Conservation (phyloP, 2,329 filamentous ascomycete genomes). For the Colletotrichum scovillei region DNA sequence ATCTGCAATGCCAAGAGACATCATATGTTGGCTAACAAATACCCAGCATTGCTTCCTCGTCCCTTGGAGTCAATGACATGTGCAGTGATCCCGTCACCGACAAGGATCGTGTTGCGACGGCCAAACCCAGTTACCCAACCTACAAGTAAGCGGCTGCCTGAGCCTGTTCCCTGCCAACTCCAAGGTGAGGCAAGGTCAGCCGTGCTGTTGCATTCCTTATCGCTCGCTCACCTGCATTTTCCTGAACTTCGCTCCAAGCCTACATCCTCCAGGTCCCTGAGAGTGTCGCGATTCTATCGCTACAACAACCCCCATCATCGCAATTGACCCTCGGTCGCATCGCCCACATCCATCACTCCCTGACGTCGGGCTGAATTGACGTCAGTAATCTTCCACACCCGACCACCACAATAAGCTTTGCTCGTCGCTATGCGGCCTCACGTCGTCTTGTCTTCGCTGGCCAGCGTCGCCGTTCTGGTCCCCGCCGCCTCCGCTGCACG, state of each 20-base stretch:
- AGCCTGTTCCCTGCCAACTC: conserved; percentile 13
- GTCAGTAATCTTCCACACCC: neutral
- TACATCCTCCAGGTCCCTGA: neutral
- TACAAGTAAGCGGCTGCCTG: conserved; percentile 13
- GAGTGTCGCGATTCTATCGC: conserved; percentile 17
- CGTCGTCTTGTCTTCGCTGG: conserved; percentile 8
- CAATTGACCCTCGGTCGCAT: neutral
- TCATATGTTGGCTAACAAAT: neutral
- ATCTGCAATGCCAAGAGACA: neutral
- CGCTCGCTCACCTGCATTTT: conserved; percentile 26
- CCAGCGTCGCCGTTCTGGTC: conserved; percentile 36
- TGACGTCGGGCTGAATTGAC: neutral
- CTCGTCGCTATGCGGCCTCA: conserved; percentile 27
- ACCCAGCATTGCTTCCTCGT: neutral
- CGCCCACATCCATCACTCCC: neutral
- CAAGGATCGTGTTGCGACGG: neutral
- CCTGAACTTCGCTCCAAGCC: neutral
- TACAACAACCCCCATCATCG: conserved; percentile 22
- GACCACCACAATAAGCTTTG: neutral
- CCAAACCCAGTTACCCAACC: neutral
- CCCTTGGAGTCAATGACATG: neutral
- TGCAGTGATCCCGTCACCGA: neutral
- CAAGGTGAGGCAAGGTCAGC: neutral
- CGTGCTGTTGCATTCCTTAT: neutral
- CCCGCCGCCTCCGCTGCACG: conserved; percentile 44